phyloP scores from a whole-genome alignment of 2,329 filamentous ascomycete genomes.

The Fusarium bulbicola region DNA sequence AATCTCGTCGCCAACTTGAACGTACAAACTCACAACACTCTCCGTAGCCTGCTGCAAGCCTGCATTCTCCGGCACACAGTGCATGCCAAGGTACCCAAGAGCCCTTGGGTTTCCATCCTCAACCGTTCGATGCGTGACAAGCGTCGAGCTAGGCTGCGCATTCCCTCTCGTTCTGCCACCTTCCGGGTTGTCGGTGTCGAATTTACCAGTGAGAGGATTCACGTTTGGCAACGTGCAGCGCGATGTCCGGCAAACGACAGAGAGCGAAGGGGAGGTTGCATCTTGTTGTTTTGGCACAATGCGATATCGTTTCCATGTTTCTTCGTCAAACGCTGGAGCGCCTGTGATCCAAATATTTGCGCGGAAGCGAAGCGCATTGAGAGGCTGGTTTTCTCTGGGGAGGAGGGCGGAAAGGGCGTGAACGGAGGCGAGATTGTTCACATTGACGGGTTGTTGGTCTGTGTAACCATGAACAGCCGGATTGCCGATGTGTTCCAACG shows the following conservation, averaged over 20 bases:
- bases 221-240: slow-evolving; percentile 33
- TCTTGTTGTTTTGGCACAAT: neutral
- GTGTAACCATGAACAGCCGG: slow-evolving; percentile 33
- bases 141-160: slow-evolving; percentile 41
- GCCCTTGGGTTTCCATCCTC: slow-evolving; percentile 41
- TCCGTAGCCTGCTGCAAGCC: slow-evolving; percentile 12
- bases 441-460: slow-evolving; percentile 32
- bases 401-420: slow-evolving; percentile 24
- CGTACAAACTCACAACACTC: slow-evolving; percentile 4
- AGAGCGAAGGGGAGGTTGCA: neutral
- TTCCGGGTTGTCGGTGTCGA: slow-evolving; percentile 4
- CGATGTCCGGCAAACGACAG: slow-evolving; percentile 32
- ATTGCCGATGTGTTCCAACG: slow-evolving; percentile 15
- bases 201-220: slow-evolving; percentile 14
- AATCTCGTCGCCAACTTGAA: slow-evolving; percentile 43
- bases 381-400: slow-evolving; percentile 21
- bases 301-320: slow-evolving; percentile 26
- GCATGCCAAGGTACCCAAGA: slow-evolving; percentile 44
- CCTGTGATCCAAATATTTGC: slow-evolving; percentile 33
- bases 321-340: slow-evolving; percentile 23
- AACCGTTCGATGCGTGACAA: slow-evolving; percentile 35
- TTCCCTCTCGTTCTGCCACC: slow-evolving; percentile 28
- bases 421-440: slow-evolving; percentile 27
- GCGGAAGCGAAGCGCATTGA: slow-evolving; percentile 31
- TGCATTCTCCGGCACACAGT: slow-evolving; percentile 42